These are phyloP conservation scores for Echites panduratus DNA, from an alignment of 257 asterid species.

Conservation along the genomic window DNA sequence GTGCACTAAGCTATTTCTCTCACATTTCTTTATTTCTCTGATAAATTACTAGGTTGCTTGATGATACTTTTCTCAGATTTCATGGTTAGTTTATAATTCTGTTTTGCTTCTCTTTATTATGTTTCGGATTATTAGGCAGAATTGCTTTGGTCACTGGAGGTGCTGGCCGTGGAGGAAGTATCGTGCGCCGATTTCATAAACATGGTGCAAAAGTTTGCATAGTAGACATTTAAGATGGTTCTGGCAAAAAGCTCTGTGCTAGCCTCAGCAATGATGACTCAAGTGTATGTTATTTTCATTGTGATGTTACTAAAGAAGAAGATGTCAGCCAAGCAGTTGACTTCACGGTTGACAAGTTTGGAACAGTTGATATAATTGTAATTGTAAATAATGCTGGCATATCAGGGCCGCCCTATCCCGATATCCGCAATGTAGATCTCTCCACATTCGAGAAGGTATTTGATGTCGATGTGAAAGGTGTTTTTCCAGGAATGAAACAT, in stretches of 20 bases:
- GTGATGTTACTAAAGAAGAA: slow-evolving; percentile 68
- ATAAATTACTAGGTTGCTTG: not conserved
- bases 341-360: slow-evolving; percentile 52
- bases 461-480: slow-evolving; percentile 68
- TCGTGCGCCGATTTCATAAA: slow-evolving; percentile 53
- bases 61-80: not conserved
- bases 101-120: not conserved
- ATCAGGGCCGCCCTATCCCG: slow-evolving; percentile 62
- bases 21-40: not conserved
- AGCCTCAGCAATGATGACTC: slow-evolving; percentile 31
- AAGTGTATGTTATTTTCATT: slow-evolving; percentile 37
- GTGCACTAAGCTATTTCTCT: not conserved
- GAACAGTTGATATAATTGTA: slow-evolving; percentile 76
- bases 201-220: slow-evolving; percentile 87
- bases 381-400: slow-evolving; percentile 90
- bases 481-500: slow-evolving; percentile 86
- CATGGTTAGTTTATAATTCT: not conserved
- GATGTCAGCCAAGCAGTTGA: slow-evolving; percentile 69
- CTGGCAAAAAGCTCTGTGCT: slow-evolving; percentile 39
- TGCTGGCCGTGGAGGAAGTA: slow-evolving; percentile 91
- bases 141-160: slow-evolving; percentile 94
- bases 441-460: slow-evolving; percentile 58
- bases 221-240: slow-evolving; percentile 64
- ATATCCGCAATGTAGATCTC: slow-evolving; percentile 63
- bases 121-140: slow-evolving; percentile 62